These are phyloP conservation scores for Melanomma pulvis-pyrius DNA, from an alignment of 495 filamentous ascomycete species.

Conservation along the genomic window DNA sequence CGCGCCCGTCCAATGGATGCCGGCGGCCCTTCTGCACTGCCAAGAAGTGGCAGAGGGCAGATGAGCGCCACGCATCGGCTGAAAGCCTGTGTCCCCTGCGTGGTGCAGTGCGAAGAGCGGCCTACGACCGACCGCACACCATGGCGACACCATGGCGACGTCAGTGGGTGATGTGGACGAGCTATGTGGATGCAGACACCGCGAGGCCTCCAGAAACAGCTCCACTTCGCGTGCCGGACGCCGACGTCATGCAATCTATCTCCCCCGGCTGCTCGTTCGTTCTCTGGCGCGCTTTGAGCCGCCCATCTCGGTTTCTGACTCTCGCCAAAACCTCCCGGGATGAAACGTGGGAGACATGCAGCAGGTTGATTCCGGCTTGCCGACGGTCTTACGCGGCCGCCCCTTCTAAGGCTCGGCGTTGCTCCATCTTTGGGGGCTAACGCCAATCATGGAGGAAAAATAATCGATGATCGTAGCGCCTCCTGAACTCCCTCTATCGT, in stretches of 20 bases:
- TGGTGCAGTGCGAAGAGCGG: not conserved
- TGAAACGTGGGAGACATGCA: not conserved
- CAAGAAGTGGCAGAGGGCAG: not conserved
- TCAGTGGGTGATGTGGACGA: too few species aligned
- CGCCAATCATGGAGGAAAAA: not conserved
- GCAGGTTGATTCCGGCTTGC: not conserved
- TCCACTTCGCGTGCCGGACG: too few species aligned
- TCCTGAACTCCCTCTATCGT: slow-evolving; percentile 13
- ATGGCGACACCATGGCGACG: too few species aligned
- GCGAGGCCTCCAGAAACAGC: too few species aligned
- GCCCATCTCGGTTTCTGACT: not conserved
- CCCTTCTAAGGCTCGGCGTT: slow-evolving; percentile 12
- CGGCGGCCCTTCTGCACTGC: not conserved
- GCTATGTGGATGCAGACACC: too few species aligned
- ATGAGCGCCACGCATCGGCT: not conserved
- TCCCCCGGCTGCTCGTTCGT: too few species aligned
- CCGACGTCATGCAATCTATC: not conserved
- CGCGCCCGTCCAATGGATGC: too few species aligned
- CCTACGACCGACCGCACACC: not conserved
- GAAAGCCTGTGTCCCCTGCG: not conserved
- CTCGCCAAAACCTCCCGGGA: not conserved
- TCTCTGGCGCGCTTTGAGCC: too few species aligned
- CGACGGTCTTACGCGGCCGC: slow-evolving; percentile 13
- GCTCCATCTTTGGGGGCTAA: not conserved
- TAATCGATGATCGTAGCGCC: slow-evolving; percentile 18